Evolutionary conservation across 768 basidiomycete genomes (phyloP).

Genomic region (Astraeus odoratus): DNA sequence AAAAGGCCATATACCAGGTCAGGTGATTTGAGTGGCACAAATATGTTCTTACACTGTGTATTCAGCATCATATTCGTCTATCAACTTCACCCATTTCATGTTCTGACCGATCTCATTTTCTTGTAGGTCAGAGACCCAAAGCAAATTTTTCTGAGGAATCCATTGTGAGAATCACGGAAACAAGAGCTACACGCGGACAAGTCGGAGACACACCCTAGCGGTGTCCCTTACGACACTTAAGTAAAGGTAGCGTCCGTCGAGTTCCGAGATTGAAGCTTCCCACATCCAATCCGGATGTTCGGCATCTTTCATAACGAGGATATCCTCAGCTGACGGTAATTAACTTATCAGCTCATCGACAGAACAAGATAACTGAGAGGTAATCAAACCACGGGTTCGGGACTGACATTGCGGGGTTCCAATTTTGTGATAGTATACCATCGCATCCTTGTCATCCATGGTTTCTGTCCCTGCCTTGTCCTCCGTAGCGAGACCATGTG

Average conservation of each 20-base stretch:
- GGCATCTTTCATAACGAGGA: conserved; percentile 58
- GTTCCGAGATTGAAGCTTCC: conserved; percentile 45
- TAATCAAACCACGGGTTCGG: conserved; percentile 1
- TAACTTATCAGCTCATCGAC: conserved; percentile 4
- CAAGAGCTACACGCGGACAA: neutral
- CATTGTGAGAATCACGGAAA: neutral
- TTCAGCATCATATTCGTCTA: conserved; percentile 61
- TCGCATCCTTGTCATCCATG: conserved; percentile 56
- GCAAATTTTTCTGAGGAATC: conserved; percentile 52
- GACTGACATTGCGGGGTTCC: conserved; percentile 62
- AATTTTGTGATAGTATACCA: conserved; percentile 70
- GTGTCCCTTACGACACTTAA: conserved; percentile 54
- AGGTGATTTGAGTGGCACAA: conserved; percentile 2
- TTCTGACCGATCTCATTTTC: conserved; percentile 53
- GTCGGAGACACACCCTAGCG: conserved; percentile 40
- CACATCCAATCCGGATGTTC: conserved; percentile 64
- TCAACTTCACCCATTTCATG: conserved; percentile 66
- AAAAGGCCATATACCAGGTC: neutral
- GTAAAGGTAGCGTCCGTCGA: conserved; percentile 59
- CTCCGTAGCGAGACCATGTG: conserved; percentile 38
- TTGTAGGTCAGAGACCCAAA: conserved; percentile 68
- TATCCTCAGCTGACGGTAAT: conserved; percentile 48
- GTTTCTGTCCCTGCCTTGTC: conserved; percentile 55
- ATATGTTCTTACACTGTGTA: conserved; percentile 49
- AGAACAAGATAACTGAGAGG: conserved; percentile 7